Base-by-base conservation (phyloP, 2,329 filamentous ascomycete genomes). In the Paraphoma sp. region DNA sequence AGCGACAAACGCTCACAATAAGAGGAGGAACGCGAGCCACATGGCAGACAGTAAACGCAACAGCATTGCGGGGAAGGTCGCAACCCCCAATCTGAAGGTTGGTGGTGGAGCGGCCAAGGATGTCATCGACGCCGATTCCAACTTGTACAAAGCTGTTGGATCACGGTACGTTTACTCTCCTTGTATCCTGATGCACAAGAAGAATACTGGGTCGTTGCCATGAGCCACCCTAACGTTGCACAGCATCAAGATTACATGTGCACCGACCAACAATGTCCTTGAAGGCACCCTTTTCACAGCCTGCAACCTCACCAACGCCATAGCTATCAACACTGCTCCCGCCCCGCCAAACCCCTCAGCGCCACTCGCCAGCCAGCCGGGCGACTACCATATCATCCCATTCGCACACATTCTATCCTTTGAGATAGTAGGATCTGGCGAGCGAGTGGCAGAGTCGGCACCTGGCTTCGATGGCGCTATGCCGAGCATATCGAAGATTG, bases 231-330 rank as follows among this genome's bases (percentile, higher is more conserved):
- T 72, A 46, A 72, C 59, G 44, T 49, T 38, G 30, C 18, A 38
- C 71, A 88, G 86, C 56, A 79, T 88, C 68, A 86, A 83, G 63
- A 74, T 89, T 62, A 86, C 81, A 53, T 87, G 84, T 48, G 79
- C 81, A 14, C 76, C 81, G 29, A 80, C 79, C 52, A 76, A 81
- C 50, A 80, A 81, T 43, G 83, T 81, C 23, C 76, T 86, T 56
- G 86, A 89, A 73, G 87, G 87, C 66, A 86, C 80, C 16, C 80
- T 89, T 55, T 88, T 86, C 75, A 87, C 86, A 29, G 84, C 83
- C 45, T 85, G 84, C 71, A 84, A 85, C 28, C 78, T 85, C 65
- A 84, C 85, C 54, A 87, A 87, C 65, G 78, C 87, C 54, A 78
- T 89, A 64, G 85, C 84, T 44, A 82, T 89, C 73, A 86, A 87